Conservation (phyloP, 352 stramenopile genomes). For the Peronospora farinosa region DNA sequence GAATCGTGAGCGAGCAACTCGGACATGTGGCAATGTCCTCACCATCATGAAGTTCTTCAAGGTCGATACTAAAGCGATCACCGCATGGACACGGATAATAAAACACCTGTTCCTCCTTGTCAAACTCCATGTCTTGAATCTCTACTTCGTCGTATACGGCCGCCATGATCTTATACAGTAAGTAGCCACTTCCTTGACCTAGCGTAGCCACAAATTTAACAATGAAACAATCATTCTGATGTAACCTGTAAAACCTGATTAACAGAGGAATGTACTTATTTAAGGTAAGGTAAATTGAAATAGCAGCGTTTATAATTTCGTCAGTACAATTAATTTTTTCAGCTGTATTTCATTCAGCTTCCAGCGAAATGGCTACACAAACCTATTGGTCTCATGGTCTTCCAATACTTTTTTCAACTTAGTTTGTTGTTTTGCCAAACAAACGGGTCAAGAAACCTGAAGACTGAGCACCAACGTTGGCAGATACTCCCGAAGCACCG, state of each 20-base stretch:
- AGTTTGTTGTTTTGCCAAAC: slow-evolving; percentile 44
- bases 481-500: slow-evolving; percentile 2
- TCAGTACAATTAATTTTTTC: too few relatives aligned
- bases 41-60: slow-evolving; percentile 88
- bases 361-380: too few relatives aligned
- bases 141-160: slow-evolving; percentile 97
- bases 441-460: slow-evolving; percentile 49
- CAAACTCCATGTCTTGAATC: slow-evolving; percentile 97
- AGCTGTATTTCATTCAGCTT: too few relatives aligned
- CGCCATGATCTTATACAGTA: slow-evolving; percentile 49
- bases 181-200: not conserved
- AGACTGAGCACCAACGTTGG: slow-evolving; percentile 15
- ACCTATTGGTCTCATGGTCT: not conserved
- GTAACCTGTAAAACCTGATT: slow-evolving; percentile 19
- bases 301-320: too few relatives aligned
- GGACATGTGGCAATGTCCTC: slow-evolving; percentile 96
- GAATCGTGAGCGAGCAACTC: slow-evolving; percentile 94
- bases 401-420: not conserved
- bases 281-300: too few relatives aligned
- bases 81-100: slow-evolving; percentile 97
- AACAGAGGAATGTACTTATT: slow-evolving; percentile 9
- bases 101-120: slow-evolving; percentile 90
- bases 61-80: slow-evolving; percentile 87
- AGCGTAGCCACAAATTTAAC: slow-evolving; percentile 17
- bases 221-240: not conserved